Evolutionary conservation across 2,329 filamentous ascomycete genomes (phyloP).

Genomic region (Sarocladium kiliense): DNA sequence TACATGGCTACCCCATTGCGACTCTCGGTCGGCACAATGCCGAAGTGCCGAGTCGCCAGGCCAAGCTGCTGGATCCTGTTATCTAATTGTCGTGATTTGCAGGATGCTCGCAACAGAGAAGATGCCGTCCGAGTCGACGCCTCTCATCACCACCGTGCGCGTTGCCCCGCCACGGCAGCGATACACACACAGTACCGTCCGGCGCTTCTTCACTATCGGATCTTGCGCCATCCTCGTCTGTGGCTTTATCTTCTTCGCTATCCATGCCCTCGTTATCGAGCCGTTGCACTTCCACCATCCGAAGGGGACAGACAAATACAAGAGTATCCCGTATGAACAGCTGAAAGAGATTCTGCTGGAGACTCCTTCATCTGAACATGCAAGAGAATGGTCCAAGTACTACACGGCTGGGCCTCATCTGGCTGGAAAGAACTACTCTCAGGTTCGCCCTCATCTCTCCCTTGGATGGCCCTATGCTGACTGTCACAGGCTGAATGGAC

Average conservation of each 20-base stretch:
- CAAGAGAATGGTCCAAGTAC: slow-evolving; percentile 69
- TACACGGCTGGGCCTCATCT: slow-evolving; percentile 74
- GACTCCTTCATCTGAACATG: slow-evolving; percentile 51
- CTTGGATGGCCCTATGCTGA: slow-evolving; percentile 5
- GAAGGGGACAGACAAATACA: slow-evolving; percentile 19
- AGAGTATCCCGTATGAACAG: slow-evolving; percentile 36
- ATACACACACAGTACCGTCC: slow-evolving; percentile 55
- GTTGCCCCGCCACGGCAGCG: slow-evolving; percentile 47
- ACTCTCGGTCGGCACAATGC: background rate
- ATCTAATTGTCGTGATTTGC: background rate
- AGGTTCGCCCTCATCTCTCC: slow-evolving; percentile 34
- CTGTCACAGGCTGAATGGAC: slow-evolving; percentile 62
- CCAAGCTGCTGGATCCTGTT: background rate
- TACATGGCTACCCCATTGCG: background rate
- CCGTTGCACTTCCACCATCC: slow-evolving; percentile 28
- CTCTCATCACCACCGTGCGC: slow-evolving; percentile 59
- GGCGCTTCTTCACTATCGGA: slow-evolving; percentile 62
- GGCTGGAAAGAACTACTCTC: slow-evolving; percentile 71
- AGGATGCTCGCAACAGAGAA: slow-evolving; percentile 6
- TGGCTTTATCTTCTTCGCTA: slow-evolving; percentile 43
- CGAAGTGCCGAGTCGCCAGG: background rate
- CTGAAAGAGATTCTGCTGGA: slow-evolving; percentile 53
- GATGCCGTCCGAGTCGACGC: slow-evolving; percentile 52
- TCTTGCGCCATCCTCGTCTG: slow-evolving; percentile 48
- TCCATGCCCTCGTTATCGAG: slow-evolving; percentile 40